Evolutionary conservation across 1,139 yeast genomes (phyloP).

Genomic region (Eremothecium gossypii): DNA sequence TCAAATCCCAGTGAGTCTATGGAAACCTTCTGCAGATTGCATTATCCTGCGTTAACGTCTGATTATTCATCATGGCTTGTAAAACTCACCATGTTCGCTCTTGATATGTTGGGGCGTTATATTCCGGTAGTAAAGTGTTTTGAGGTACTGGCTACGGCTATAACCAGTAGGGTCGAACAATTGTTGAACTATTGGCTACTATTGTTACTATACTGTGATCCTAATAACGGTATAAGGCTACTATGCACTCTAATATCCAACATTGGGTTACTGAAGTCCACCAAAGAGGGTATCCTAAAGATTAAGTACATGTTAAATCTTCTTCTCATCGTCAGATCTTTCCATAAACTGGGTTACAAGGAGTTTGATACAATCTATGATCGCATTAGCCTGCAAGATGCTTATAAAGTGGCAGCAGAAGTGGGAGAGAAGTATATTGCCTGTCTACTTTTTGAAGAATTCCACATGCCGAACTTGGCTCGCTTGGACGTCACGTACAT

Average conservation of each 20-base stretch:
- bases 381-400: slow-evolving; percentile 29
- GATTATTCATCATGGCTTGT: slow-evolving; percentile 3
- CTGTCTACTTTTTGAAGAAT: slow-evolving; percentile 49
- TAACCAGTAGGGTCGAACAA: slow-evolving; percentile 10
- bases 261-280: slow-evolving; percentile 11
- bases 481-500: slow-evolving; percentile 22
- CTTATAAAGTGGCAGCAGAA: slow-evolving; percentile 34
- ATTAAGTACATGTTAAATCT: slow-evolving; percentile 33
- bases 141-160: slow-evolving; percentile 17
- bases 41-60: neutral
- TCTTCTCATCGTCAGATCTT: slow-evolving; percentile 39
- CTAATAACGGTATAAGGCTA: slow-evolving; percentile 7
- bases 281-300: slow-evolving; percentile 21
- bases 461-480: slow-evolving; percentile 14
- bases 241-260: slow-evolving; percentile 6
- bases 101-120: neutral
- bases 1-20: neutral
- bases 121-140: slow-evolving; percentile 9
- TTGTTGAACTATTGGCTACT: slow-evolving; percentile 22
- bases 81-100: slow-evolving; percentile 1
- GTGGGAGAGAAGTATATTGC: slow-evolving; percentile 39
- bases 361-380: slow-evolving; percentile 34
- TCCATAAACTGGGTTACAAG: slow-evolving; percentile 31
- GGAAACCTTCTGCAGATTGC: neutral
- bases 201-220: slow-evolving; percentile 19